Evolutionary conservation across 2,329 filamentous ascomycete species (phyloP).

Genomic region (Celoporthe dispersa): DNA sequence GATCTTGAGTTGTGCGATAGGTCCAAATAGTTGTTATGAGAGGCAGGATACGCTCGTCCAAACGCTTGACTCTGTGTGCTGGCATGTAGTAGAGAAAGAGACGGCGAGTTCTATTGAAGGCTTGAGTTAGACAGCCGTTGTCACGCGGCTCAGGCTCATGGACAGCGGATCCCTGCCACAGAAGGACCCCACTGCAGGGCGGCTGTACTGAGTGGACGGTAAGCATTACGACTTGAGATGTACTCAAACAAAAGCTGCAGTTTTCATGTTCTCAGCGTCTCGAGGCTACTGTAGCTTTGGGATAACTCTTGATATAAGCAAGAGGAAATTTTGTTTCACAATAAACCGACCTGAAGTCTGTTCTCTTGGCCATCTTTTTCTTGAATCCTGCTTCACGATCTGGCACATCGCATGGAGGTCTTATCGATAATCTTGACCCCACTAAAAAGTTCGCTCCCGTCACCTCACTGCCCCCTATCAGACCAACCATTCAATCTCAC

Average conservation of each 20-base stretch:
- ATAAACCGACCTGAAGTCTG: neutral
- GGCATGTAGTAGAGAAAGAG: neutral
- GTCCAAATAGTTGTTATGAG: neutral
- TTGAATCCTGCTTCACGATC: neutral
- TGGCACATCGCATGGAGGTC: neutral
- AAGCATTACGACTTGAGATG: neutral
- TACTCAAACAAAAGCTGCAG: neutral
- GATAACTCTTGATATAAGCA: neutral
- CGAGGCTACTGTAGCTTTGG: neutral
- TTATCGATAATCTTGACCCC: constrained; percentile 19
- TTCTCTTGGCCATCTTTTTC: neutral
- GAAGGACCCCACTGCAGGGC: neutral
- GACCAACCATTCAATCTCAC: neutral
- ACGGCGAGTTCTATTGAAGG: neutral
- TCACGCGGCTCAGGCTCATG: neutral
- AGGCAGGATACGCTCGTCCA: neutral
- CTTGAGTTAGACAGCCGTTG: neutral
- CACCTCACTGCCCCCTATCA: constrained; percentile 13
- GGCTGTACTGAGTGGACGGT: neutral
- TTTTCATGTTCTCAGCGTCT: neutral
- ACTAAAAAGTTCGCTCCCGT: constrained; percentile 25
- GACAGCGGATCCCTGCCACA: constrained; percentile 2
- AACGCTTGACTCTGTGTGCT: neutral
- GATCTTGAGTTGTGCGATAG: no score
- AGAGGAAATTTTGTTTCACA: no score